These are phyloP conservation scores for Silene coronaria DNA, from an alignment of 179 eudicot genomes.

Conservation along the genomic window DNA sequence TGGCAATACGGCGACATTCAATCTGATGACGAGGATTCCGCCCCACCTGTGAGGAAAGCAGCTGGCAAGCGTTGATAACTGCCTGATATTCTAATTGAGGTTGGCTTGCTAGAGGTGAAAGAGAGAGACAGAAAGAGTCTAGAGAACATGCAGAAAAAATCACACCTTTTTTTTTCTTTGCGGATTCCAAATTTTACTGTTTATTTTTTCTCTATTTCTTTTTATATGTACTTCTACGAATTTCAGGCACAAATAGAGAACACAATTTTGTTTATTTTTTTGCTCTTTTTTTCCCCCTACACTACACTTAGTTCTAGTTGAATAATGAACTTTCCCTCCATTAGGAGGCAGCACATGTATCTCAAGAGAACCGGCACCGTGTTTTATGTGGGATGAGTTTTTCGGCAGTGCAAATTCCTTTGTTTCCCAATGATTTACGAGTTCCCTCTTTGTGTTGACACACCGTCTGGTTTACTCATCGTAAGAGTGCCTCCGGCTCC, in stretches of 20 bases:
- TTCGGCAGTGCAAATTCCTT: too few relatives aligned
- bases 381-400: neutral
- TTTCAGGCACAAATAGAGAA: conserved; percentile 17
- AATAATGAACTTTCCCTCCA: conserved; percentile 17
- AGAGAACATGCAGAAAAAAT: conserved; percentile 15
- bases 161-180: neutral
- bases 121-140: conserved; percentile 14
- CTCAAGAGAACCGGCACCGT: neutral
- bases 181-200: conserved; percentile 28
- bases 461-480: too few relatives aligned
- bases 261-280: conserved; percentile 4
- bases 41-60: conserved; percentile 54
- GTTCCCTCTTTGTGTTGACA: too few relatives aligned
- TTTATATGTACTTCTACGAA: neutral
- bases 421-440: too few relatives aligned
- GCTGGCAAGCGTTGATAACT: conserved; percentile 54
- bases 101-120: conserved; percentile 6
- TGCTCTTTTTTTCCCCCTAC: neutral
- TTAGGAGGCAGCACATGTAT: conserved; percentile 17
- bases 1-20: conserved; percentile 71
- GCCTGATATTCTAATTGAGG: conserved; percentile 2
- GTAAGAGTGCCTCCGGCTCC: too few relatives aligned
- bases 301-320: conserved; percentile 11
- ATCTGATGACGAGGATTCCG: conserved; percentile 75
- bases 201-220: neutral